Base-by-base conservation (phyloP, 257 asterid genomes). In the Penstemon newberryi region DNA sequence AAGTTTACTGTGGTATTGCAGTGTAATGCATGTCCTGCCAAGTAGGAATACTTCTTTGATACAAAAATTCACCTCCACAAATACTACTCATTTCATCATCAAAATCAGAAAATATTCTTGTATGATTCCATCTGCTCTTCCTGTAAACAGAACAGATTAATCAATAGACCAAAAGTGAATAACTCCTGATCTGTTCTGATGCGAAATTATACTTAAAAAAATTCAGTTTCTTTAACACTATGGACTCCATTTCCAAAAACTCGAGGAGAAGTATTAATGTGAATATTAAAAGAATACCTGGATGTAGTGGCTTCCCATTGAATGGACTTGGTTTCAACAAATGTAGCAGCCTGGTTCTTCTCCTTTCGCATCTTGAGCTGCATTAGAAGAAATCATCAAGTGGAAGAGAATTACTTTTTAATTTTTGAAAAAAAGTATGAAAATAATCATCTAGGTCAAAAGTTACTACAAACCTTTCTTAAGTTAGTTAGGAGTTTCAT, bases 71-170 rank as follows among this genome's bases (percentile, higher is more conserved):
- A 60, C 74, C 82, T 69, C 74, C 95, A 71, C n/a, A n/a, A n/a
- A n/a, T n/a, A n/a, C 85, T 82, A 50, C 70, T 77, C 78, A 70
- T 83, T 53, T n/a, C n/a, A n/a, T 86, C 97, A 61, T 78, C 89
- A 10, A 84, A 84, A 72, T 94, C 99, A 59, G 96, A 91, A 73
- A 94, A 94, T 74, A 94, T 78, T 80, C 70, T 89, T 43, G 99
- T 85, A 76, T 91, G 96, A 72, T 94, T 91, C 97, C 97, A 91
- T 83, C 78, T 76, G 80, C 97, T 94, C 38, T 78, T 75, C 89
- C 97, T 93, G 95, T 53, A 63, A 71, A 72, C 33, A 70, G 40
- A 65, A n/a, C 63, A 39, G 52, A 65, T 18, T 25, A 59, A 67
- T 36, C 38, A 70, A 8, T 45, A 54, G 36, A 64, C 43, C 47